phyloP scores from a whole-genome alignment of 331 rosid species.

The Cydonia oblonga region DNA sequence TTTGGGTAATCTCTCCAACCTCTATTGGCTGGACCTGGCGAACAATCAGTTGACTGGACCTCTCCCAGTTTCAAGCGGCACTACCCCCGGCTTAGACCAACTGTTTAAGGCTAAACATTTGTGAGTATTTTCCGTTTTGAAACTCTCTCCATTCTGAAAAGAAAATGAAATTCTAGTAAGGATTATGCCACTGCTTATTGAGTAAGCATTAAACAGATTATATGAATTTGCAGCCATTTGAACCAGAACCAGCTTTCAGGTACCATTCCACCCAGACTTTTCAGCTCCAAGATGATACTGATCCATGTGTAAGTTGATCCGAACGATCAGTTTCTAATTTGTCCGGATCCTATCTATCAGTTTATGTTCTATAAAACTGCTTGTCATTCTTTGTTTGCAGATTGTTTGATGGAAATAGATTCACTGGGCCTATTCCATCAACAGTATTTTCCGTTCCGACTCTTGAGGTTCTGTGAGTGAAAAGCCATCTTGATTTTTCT shows the following conservation, averaged over 20 bases:
- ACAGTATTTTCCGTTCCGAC: conserved; percentile 61
- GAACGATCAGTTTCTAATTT: not conserved
- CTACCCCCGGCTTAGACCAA: conserved; percentile 54
- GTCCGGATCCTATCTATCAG: not conserved
- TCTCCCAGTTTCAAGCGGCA: conserved; percentile 41
- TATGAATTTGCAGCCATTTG: conserved; percentile 65
- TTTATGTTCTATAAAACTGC: not conserved
- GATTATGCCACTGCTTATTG: not conserved
- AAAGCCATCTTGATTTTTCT: conserved; percentile 6
- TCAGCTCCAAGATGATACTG: conserved; percentile 62
- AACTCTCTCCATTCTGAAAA: not conserved
- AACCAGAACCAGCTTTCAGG: conserved; percentile 80
- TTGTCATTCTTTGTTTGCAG: conserved; percentile 25
- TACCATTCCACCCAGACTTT: conserved; percentile 50
- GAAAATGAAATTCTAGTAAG: not conserved
- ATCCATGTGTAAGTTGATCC: conserved; percentile 60
- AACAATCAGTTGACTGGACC: conserved; percentile 58
- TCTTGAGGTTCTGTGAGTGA: conserved; percentile 94
- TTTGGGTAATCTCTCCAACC: conserved; percentile 68
- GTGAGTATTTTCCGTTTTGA: conserved; percentile 32
- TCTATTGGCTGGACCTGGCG: conserved; percentile 69
- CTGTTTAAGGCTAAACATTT: conserved; percentile 74
- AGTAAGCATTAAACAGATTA: not conserved
- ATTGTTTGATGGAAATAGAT: conserved; percentile 65
- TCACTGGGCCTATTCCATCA: conserved; percentile 55